Base-by-base conservation (phyloP, 1,284 basidiomycete genomes). In the Binderoboletus segoi region DNA sequence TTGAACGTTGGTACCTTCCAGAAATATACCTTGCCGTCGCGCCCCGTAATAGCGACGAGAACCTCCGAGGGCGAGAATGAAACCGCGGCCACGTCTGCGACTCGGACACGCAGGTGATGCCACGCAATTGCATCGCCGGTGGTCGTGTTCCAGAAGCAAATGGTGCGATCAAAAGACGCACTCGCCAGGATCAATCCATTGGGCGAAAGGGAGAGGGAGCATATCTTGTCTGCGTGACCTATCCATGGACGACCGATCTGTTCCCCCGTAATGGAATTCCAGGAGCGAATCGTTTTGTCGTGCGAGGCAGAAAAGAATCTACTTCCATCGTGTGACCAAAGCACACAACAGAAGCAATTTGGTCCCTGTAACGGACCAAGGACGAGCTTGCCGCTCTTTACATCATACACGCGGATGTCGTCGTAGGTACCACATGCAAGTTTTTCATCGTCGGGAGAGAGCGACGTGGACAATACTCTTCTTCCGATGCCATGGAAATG, bases 371-470 rank as follows among this genome's bases (percentile, higher is more conserved):
- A 4, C 8, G 46, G 49, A 20, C 44, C 52, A 10, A 49, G 16
- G 26, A 40, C 1, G 30, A 37, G 44, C 18, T 5, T 13, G 3
- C 45, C 45, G 8, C 4, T 52, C 6, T 8, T 6, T 24, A 57
- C 30, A 3, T 53, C 43, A 4, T 58, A 59, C 7, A 38, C 18
- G 15, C n/a, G 8, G n/a, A 38, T 20, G 15, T 20, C 8, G 5
- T n/a, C 7, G 4, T 3, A 0, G 13, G 23, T 46, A 7, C 24
- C 28, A 41, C 51, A 54, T 6, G 51, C 62, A 2, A 61, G 50
- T 45, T 48, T 52, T 13, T 6, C 15, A 5, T 54, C 48, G 24
- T 53, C 48, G 0, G 57, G 47, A 20, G 57, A 58, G 41, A 63
- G 58, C 0, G 16, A 37, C 16, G 57, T 11, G 8, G 13, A 48